Evolutionary conservation across 177 flowering plant species (phyloP).

Genomic region (Vitis hybrid): DNA sequence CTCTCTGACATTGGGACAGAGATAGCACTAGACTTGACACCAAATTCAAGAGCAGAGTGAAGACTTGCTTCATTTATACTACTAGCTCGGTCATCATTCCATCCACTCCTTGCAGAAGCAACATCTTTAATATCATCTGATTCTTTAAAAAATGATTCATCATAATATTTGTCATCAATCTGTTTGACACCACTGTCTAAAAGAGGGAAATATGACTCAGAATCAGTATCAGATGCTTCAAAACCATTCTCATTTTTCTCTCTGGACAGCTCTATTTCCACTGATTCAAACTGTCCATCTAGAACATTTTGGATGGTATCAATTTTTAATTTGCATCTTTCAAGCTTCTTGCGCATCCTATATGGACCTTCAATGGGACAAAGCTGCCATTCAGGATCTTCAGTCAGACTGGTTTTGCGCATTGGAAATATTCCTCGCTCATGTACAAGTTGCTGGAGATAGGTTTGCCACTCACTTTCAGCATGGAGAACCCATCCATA

Average conservation of each 20-base stretch:
- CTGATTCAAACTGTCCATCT: slow-evolving; percentile 45
- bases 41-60: slow-evolving; percentile 85
- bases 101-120: slow-evolving; percentile 52
- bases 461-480: slow-evolving; percentile 97
- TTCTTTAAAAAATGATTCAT: slow-evolving; percentile 53
- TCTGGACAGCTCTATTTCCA: slow-evolving; percentile 44
- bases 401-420: slow-evolving; percentile 33
- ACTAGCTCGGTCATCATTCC: slow-evolving; percentile 84
- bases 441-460: slow-evolving; percentile 95
- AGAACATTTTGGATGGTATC: slow-evolving; percentile 74
- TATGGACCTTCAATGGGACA: slow-evolving; percentile 99
- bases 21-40: slow-evolving; percentile 66
- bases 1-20: slow-evolving; percentile 68
- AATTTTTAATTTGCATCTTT: slow-evolving; percentile 70
- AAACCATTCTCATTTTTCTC: slow-evolving; percentile 42
- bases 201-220: slow-evolving; percentile 54
- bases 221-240: slow-evolving; percentile 54
- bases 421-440: slow-evolving; percentile 90
- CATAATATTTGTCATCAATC: slow-evolving; percentile 47
- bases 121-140: slow-evolving; percentile 53
- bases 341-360: slow-evolving; percentile 97
- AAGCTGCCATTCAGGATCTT: slow-evolving; percentile 94
- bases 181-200: slow-evolving; percentile 44
- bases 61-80: slow-evolving; percentile 88
- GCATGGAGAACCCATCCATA: slow-evolving; percentile 99